Evolutionary conservation across 2,329 filamentous ascomycete genomes (phyloP).

Genomic region (Colletotrichum sp.): DNA sequence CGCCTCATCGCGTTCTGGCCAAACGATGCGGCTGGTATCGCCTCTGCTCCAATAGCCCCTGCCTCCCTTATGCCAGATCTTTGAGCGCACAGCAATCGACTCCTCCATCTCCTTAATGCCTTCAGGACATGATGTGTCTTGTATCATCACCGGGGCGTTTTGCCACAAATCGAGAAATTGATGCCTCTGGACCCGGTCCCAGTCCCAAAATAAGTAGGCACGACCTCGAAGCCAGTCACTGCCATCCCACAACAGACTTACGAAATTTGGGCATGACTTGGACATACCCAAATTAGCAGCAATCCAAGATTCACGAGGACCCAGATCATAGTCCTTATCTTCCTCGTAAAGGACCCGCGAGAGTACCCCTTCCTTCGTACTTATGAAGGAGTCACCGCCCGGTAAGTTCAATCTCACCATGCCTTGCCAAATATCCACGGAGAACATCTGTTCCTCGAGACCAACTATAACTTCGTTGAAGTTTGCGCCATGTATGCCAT

Average conservation of each 20-base stretch:
- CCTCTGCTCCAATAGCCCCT: not conserved
- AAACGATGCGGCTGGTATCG: not conserved
- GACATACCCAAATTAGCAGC: not conserved
- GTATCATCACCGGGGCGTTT: fast-evolving
- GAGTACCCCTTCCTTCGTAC: not conserved
- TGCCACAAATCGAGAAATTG: no score
- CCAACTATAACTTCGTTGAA: no score
- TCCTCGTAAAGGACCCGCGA: not conserved
- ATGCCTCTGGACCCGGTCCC: not conserved
- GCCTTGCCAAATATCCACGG: no score
- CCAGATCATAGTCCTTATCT: not conserved
- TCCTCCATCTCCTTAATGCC: fast-evolving
- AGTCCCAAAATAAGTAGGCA: not conserved
- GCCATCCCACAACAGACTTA: not conserved
- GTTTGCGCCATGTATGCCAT: no score
- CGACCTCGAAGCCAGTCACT: fast-evolving
- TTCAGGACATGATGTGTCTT: fast-evolving
- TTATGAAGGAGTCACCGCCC: not conserved
- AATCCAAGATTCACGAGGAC: not conserved
- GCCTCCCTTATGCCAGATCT: not conserved
- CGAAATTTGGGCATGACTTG: no score
- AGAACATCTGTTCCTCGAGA: not conserved
- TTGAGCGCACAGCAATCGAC: not conserved
- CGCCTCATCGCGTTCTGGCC: not conserved
- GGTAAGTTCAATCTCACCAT: no score